phyloP scores from a whole-genome alignment of 257 asterid genomes.

The Thymus mandschuricus region DNA sequence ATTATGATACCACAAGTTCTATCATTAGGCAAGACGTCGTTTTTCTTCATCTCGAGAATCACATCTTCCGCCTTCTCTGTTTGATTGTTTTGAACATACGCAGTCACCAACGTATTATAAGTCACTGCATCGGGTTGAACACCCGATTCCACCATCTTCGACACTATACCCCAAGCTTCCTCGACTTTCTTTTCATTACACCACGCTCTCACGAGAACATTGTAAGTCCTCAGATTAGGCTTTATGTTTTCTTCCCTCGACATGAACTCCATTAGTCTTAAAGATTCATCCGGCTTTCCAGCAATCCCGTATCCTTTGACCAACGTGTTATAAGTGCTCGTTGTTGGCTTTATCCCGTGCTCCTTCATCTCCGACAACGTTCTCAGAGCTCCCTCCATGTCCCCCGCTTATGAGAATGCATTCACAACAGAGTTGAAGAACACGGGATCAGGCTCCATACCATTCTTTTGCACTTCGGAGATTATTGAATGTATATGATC shows the following conservation, averaged over 20 bases:
- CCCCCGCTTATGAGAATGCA: slow-evolving; percentile 75
- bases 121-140: slow-evolving; percentile 58
- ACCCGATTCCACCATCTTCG: slow-evolving; percentile 58
- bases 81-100: slow-evolving; percentile 56
- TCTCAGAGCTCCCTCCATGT: slow-evolving; percentile 73
- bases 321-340: slow-evolving; percentile 65
- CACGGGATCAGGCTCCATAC: slow-evolving; percentile 60
- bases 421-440: slow-evolving; percentile 71
- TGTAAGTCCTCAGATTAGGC: slow-evolving; percentile 66
- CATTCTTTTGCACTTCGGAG: slow-evolving; percentile 49
- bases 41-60: slow-evolving; percentile 61
- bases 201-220: slow-evolving; percentile 72
- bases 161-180: slow-evolving; percentile 58
- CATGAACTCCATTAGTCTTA: slow-evolving; percentile 57
- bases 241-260: slow-evolving; percentile 48
- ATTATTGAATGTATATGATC: slow-evolving; percentile 50
- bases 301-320: slow-evolving; percentile 74
- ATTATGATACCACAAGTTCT: slow-evolving; percentile 68
- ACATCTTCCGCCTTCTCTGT: slow-evolving; percentile 53
- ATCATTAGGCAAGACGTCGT: slow-evolving; percentile 59
- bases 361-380: slow-evolving; percentile 59
- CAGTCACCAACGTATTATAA: slow-evolving; percentile 61
- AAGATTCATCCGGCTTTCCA: slow-evolving; percentile 72
- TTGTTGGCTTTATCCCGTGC: slow-evolving; percentile 58
- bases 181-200: slow-evolving; percentile 51